phyloP scores from a whole-genome alignment of 2,329 filamentous ascomycete species.

The Pseudocercospora musae region DNA sequence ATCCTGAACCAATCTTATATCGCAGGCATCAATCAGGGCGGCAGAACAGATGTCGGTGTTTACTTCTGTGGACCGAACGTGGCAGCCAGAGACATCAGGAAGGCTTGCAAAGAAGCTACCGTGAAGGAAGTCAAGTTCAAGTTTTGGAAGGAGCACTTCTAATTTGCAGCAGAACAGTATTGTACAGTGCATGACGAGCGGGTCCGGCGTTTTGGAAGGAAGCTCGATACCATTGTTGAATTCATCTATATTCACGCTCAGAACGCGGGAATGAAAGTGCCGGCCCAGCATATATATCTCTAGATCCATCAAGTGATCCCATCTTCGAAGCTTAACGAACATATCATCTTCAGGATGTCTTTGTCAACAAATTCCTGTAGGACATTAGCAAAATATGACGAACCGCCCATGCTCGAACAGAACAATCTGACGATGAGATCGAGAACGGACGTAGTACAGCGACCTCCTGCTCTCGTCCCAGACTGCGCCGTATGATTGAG shows the following conservation, averaged over 20 bases:
- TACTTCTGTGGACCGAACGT: conserved; percentile 94
- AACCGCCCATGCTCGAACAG: too few relatives aligned
- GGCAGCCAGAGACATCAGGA: conserved; percentile 77
- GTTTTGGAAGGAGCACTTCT: conserved; percentile 96
- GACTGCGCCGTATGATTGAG: too few relatives aligned
- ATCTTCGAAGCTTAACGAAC: too few relatives aligned
- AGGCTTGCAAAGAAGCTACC: conserved; percentile 70
- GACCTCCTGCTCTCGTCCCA: too few relatives aligned
- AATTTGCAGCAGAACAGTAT: neutral
- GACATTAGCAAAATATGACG: too few relatives aligned
- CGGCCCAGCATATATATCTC: neutral
- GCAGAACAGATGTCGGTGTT: conserved; percentile 81
- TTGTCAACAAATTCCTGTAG: too few relatives aligned
- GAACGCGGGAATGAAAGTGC: too few relatives aligned
- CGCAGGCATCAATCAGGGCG: conserved; percentile 65
- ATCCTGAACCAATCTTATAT: conserved; percentile 84
- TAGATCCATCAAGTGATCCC: too few relatives aligned
- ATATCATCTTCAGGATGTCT: too few relatives aligned
- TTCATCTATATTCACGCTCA: neutral
- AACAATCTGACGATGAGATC: too few relatives aligned
- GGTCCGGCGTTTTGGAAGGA: neutral
- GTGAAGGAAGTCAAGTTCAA: conserved; percentile 82
- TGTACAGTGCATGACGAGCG: neutral
- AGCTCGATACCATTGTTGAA: neutral
- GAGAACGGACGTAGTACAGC: too few relatives aligned